phyloP scores from a whole-genome alignment of 306 rosid genomes.

The Clitoria ternatea region DNA sequence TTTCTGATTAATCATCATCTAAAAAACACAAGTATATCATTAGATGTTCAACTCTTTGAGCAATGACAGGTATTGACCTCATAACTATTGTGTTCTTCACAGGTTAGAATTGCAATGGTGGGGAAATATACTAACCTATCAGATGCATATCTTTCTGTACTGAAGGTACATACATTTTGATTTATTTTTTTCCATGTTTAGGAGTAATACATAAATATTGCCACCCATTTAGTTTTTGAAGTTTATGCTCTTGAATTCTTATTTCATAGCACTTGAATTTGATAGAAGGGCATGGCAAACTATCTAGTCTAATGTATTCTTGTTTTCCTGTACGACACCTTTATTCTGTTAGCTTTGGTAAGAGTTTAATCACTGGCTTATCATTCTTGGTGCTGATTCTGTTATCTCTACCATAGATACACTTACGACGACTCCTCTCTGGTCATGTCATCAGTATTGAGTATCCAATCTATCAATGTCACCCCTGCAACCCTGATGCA shows the following conservation, averaged over 20 bases:
- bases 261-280: slow-evolving; percentile 1
- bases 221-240: background rate
- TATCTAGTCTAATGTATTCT: background rate
- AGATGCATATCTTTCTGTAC: slow-evolving; percentile 89
- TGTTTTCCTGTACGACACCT: background rate
- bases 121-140: slow-evolving; percentile 88
- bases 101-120: slow-evolving; percentile 92
- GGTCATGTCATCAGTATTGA: background rate
- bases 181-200: background rate
- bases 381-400: background rate
- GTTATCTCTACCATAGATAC: slow-evolving; percentile 10
- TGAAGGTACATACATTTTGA: slow-evolving; percentile 45
- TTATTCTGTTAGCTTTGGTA: background rate
- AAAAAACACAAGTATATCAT: background rate
- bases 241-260: background rate
- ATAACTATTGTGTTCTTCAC: slow-evolving; percentile 22
- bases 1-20: background rate
- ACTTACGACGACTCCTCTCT: background rate
- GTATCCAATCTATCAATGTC: background rate
- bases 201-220: background rate
- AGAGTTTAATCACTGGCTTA: background rate
- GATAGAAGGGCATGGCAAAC: background rate
- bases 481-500: background rate
- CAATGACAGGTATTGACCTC: background rate
- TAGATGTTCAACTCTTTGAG: background rate